phyloP scores from a whole-genome alignment of 2,329 filamentous ascomycete genomes.

The Curvularia lunata region DNA sequence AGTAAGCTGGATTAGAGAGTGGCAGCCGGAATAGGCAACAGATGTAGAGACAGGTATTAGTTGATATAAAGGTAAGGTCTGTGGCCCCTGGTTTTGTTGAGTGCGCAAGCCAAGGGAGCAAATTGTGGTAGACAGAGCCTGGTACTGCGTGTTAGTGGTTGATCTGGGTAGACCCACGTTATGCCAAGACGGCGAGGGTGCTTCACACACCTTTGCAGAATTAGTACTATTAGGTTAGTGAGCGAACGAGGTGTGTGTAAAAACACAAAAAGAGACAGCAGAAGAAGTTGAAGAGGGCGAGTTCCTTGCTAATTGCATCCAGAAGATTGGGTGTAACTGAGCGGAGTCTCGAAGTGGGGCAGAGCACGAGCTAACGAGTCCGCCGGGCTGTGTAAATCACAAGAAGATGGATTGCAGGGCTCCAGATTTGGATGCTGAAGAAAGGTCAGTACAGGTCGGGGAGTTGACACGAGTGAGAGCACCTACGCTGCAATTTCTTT shows the following conservation, averaged over 20 bases:
- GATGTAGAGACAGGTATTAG: constrained; percentile 64
- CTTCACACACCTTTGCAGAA: constrained; percentile 54
- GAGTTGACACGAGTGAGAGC: constrained; percentile 3
- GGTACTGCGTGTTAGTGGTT: constrained; percentile 26
- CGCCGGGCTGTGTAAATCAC: constrained; percentile 50
- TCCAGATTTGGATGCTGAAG: constrained; percentile 47
- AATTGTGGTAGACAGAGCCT: constrained; percentile 45
- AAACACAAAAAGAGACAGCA: constrained; percentile 44
- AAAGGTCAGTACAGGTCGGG: constrained; percentile 33
- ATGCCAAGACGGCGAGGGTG: constrained; percentile 27
- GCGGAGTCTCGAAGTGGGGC: constrained; percentile 47
- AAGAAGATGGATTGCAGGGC: constrained; percentile 55
- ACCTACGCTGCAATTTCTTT: constrained; percentile 34
- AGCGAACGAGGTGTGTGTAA: constrained; percentile 42
- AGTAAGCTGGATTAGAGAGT: constrained; percentile 55
- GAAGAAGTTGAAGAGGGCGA: constrained; percentile 42
- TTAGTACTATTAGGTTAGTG: constrained; percentile 57
- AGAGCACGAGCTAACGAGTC: constrained; percentile 64
- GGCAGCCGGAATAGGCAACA: constrained; percentile 57
- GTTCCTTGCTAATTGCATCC: constrained; percentile 54
- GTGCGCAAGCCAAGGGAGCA: constrained; percentile 45
- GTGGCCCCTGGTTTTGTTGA: constrained; percentile 39
- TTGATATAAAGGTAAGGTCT: constrained; percentile 57
- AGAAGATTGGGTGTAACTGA: constrained; percentile 49
- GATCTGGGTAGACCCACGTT: constrained; percentile 10